A percentile compares a stretch with the other conserved stretches of the same genome.
Conservation (phyloP, 1,139 yeast species). For the Candida mesenterica region DNA sequence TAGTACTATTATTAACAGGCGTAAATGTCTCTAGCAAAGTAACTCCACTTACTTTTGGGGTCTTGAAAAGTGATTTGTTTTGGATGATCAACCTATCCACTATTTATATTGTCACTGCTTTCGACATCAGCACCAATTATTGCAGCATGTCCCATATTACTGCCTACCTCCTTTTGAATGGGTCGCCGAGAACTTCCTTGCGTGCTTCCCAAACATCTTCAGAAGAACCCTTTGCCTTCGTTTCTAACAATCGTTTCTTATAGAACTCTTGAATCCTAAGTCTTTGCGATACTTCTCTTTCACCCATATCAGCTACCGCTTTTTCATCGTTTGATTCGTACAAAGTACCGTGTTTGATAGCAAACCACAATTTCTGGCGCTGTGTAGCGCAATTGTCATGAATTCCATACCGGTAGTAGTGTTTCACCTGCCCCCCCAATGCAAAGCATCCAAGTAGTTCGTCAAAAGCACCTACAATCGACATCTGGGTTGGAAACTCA, state of each 20-base stretch:
- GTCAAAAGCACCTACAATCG: constrained; percentile 73
- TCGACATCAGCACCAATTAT: too few species aligned
- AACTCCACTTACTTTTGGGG: too few species aligned
- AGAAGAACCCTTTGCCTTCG: constrained; percentile 64
- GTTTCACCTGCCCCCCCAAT: constrained; percentile 81
- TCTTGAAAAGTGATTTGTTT: too few species aligned
- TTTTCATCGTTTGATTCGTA: constrained; percentile 18
- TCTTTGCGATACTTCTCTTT: constrained; percentile 48
- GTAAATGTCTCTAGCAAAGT: too few species aligned
- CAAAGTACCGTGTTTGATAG: constrained; percentile 55
- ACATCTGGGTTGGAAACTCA: constrained; percentile 38
- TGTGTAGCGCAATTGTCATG: constrained; percentile 69
- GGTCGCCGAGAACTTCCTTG: constrained; percentile 23
- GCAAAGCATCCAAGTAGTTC: constrained; percentile 85
- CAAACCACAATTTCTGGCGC: constrained; percentile 76
- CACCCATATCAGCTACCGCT: constrained; percentile 39
- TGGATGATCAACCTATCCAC: too few species aligned
- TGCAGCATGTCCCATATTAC: too few species aligned
- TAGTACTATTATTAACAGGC: too few species aligned
- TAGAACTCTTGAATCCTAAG: constrained; percentile 67
- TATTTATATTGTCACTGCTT: too few species aligned
- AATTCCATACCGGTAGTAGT: constrained; percentile 80
- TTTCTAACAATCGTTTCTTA: constrained; percentile 59
- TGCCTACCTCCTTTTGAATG: constrained; percentile 7
- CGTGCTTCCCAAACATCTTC: constrained; percentile 80